phyloP scores from a whole-genome alignment of 805 yeast genomes.

The Danielozyma ontarioensis region DNA sequence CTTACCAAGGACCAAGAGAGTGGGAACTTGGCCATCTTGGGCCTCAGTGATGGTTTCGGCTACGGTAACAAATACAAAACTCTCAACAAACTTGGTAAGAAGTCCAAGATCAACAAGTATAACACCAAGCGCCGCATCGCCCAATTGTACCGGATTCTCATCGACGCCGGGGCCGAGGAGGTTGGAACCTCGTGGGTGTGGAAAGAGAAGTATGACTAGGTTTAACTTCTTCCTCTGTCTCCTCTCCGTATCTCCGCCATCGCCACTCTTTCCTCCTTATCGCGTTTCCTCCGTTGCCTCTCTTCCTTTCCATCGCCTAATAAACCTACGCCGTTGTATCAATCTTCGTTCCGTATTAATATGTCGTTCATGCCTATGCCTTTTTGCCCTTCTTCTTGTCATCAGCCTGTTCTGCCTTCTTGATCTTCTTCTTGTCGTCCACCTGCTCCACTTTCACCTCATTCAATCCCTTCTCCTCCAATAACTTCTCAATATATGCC shows the following conservation, averaged over 20 bases:
- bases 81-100: conserved; percentile 13
- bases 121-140: conserved; percentile 16
- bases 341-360: too few relatives aligned
- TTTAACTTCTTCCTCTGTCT: too few relatives aligned
- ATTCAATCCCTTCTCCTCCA: conserved; percentile 76
- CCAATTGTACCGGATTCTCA: conserved; percentile 13
- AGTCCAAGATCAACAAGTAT: conserved; percentile 12
- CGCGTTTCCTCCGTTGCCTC: too few relatives aligned
- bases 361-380: too few relatives aligned
- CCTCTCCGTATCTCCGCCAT: too few relatives aligned
- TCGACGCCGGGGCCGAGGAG: conserved; percentile 13
- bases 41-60: conserved; percentile 16
- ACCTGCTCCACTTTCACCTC: conserved; percentile 87
- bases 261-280: too few relatives aligned
- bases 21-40: conserved; percentile 18
- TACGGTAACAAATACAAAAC: conserved; percentile 15
- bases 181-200: conserved; percentile 31
- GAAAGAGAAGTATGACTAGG: conserved; percentile 17
- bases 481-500: conserved; percentile 59
- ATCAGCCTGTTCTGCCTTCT: conserved; percentile 26
- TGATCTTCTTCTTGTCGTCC: conserved; percentile 76
- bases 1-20: conserved; percentile 15
- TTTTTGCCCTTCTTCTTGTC: too few relatives aligned
- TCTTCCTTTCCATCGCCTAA: too few relatives aligned
- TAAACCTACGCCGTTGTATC: too few relatives aligned